Percentiles rank a stretch among this genome's conserved stretches.
phyloP scores from a whole-genome alignment of 1,284 basidiomycete genomes.

The Cerioporus squamosus region DNA sequence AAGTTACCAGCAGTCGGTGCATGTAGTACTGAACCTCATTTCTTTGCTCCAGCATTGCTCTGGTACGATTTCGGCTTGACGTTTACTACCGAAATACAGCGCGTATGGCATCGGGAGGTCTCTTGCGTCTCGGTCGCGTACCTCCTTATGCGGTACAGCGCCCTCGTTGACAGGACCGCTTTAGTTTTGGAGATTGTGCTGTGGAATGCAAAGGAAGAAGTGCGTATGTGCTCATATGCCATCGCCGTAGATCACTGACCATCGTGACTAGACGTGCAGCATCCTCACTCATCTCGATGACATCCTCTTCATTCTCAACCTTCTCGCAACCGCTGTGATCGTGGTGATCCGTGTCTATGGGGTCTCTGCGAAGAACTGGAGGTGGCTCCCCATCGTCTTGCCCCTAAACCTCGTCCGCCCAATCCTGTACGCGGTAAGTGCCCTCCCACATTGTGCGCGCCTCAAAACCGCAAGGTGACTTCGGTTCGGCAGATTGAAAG shows the following conservation, averaged over 20 bases:
- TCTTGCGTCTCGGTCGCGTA: constrained; percentile 10
- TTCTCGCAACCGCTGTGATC: background rate
- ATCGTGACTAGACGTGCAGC: background rate
- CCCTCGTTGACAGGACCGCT: background rate
- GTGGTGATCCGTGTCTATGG: background rate
- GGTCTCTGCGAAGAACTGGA: background rate
- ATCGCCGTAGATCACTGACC: background rate
- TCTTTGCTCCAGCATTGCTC: constrained; percentile 1
- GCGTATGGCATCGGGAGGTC: constrained; percentile 13
- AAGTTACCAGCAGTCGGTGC: background rate
- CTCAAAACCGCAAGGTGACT: no score
- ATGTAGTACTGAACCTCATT: background rate
- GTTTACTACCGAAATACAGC: constrained; percentile 8
- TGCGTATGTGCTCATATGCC: background rate
- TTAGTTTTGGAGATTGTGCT: background rate
- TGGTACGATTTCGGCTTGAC: constrained; percentile 13
- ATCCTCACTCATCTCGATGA: background rate
- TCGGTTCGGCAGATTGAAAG: background rate
- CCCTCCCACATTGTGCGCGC: background rate
- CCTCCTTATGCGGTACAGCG: constrained; percentile 16
- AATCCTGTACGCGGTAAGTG: background rate
- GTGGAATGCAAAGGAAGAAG: background rate
- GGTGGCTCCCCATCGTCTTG: background rate
- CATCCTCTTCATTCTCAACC: background rate
- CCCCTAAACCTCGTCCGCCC: background rate